phyloP scores from a whole-genome alignment of 306 rosid species.

The Cucumis cinereus region DNA sequence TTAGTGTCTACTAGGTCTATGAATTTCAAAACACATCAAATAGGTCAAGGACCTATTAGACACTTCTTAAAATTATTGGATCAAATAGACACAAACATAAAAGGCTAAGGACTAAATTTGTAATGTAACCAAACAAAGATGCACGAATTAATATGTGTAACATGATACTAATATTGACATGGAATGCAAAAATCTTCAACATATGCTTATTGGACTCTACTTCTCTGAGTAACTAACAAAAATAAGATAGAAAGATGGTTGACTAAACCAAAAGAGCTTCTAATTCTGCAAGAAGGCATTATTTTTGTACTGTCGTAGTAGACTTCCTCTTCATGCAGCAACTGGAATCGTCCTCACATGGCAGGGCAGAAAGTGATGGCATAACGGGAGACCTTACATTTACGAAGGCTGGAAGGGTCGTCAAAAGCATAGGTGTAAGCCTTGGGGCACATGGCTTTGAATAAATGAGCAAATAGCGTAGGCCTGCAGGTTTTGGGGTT shows the following conservation, averaged over 20 bases:
- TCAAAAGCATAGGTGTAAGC: conserved; percentile 95
- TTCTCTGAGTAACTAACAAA: not conserved
- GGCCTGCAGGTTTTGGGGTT: conserved; percentile 81
- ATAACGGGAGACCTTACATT: conserved; percentile 75
- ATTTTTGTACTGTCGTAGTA: not conserved
- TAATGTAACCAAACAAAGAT: not conserved
- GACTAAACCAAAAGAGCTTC: not conserved
- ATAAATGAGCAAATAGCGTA: conserved; percentile 67
- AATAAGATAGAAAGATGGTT: not conserved
- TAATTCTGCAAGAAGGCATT: not conserved
- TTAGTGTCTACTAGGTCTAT: too few species aligned
- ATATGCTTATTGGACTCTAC: not conserved
- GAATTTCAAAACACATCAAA: too few species aligned
- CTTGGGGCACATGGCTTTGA: conserved; percentile 96
- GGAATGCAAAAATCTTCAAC: not conserved
- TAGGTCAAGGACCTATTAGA: too few species aligned
- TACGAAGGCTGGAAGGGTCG: conserved; percentile 74
- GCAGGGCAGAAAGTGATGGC: conserved; percentile 92
- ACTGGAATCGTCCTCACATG: not conserved
- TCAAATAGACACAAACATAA: too few species aligned
- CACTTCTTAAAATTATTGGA: too few species aligned
- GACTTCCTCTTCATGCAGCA: not conserved
- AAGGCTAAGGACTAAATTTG: too few species aligned
- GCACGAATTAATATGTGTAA: not conserved
- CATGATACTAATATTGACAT: not conserved